Evolutionary conservation across 2,329 filamentous ascomycete genomes (phyloP).

Genomic region (Didymella keratinophila): DNA sequence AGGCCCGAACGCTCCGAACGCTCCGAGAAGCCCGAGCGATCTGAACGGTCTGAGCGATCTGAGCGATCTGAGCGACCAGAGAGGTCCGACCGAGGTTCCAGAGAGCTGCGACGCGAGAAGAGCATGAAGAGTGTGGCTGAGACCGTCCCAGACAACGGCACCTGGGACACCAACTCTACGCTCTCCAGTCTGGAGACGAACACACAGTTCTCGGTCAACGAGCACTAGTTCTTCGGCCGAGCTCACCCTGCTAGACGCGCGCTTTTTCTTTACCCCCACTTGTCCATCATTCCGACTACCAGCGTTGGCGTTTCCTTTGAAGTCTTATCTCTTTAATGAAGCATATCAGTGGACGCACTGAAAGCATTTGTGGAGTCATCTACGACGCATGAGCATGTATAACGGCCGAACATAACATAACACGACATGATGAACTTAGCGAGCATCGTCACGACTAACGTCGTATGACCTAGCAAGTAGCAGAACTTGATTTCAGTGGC

Average conservation of each 20-base stretch:
- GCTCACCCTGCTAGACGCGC: background rate
- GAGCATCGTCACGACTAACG: conserved; percentile 10
- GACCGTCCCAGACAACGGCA: conserved; percentile 35
- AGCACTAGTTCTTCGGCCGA: conserved; percentile 1
- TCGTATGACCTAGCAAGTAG: conserved; percentile 10
- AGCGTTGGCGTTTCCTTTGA: conserved; percentile 6
- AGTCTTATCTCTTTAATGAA: conserved; percentile 10
- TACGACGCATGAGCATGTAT: conserved; percentile 18
- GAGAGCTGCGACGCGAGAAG: conserved; percentile 29
- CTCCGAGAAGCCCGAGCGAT: conserved; percentile 30
- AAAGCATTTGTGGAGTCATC: conserved; percentile 16
- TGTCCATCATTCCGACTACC: background rate
- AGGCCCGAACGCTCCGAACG: conserved; percentile 21
- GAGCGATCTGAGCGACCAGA: conserved; percentile 26
- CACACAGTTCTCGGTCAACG: conserved; percentile 26
- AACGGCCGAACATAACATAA: conserved; percentile 20
- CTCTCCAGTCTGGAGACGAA: conserved; percentile 29
- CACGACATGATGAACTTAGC: conserved; percentile 22
- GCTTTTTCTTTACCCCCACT: background rate
- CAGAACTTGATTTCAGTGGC: conserved; percentile 1
- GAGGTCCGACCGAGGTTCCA: conserved; percentile 13
- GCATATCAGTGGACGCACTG: conserved; percentile 16
- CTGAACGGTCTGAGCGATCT: conserved; percentile 27
- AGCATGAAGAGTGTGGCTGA: conserved; percentile 20
- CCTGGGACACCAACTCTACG: conserved; percentile 39